Base-by-base conservation (phyloP, 495 filamentous ascomycete species). In the Bathelium albidoporum region DNA sequence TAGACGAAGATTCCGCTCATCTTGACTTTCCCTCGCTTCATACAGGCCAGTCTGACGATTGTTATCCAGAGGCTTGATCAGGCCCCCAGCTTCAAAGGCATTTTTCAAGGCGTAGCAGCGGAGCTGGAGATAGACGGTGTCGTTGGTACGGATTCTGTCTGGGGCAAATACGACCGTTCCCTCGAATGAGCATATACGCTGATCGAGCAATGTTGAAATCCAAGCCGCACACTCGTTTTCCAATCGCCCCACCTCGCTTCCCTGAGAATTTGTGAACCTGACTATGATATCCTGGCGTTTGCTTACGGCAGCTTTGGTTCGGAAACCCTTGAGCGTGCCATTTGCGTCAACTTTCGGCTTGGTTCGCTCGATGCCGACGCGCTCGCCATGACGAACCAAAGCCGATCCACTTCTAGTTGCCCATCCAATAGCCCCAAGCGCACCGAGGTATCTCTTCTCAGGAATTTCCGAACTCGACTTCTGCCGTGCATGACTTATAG, bases 151-250 rank as follows among this genome's bases (percentile, higher is more conserved):
- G 10, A 97, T 66, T 62, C 81, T 79, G 64, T 97, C 95, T 2
- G 91, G 91, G 0, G 87, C 89, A 73, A 86, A 96, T n/a, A 98
- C 90, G 68, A 90, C 96, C 36, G 81, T 82, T 0, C 89, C 95
- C 69, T 94, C 90, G 66, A 98, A 93, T 14, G 76, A 82, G 75
- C 91, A 96, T 16, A 97, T 82, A 32, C 88, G 89, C 71, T 97
- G 94, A 67, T 98, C 94, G 59, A 98, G 85, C 65, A 98, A 74
- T 0, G 91, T 87, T 22, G 92, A 96, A 11, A 98, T 88, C 91
- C 95, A 98, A 59, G 86, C 84, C n/a, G 94, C 91, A 14, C 83
- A 87, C 41, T 98, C 94, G 63, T 89, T 89, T 26, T 90, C 88
- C n/a, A 98, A 75, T 66, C 94, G 79, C 18, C 95, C 94, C 45